Evolutionary conservation across 768 basidiomycete genomes (phyloP).

Genomic region (Lactifluus volemus): DNA sequence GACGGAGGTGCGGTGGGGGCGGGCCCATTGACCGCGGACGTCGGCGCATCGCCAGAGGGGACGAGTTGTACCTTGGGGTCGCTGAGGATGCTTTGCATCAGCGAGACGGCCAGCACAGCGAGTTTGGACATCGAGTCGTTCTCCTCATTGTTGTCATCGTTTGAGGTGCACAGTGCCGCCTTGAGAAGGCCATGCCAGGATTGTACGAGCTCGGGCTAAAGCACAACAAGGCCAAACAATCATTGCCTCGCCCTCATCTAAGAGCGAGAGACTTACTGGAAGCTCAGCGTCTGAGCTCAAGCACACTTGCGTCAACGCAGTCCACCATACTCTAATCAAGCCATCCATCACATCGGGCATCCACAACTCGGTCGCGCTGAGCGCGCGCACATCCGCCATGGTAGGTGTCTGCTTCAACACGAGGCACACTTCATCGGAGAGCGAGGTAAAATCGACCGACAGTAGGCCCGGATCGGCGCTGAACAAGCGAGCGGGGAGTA

Average conservation of each 20-base stretch:
- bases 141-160: conserved; percentile 19
- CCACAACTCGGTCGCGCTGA: conserved; percentile 50
- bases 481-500: too few relatives aligned
- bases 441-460: too few relatives aligned
- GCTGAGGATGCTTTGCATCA: conserved; percentile 13
- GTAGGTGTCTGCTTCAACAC: conserved; percentile 47
- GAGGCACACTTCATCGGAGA: too few relatives aligned
- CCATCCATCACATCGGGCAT: conserved; percentile 44
- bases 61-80: conserved; percentile 15
- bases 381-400: conserved; percentile 44
- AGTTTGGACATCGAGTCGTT: conserved; percentile 26
- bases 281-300: conserved; percentile 36
- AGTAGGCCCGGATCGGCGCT: too few relatives aligned
- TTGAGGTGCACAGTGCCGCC: conserved; percentile 39
- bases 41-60: not conserved
- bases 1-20: too few relatives aligned
- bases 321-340: conserved; percentile 47
- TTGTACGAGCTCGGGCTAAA: conserved; percentile 38
- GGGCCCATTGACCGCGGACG: not conserved
- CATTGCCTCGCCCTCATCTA: too few relatives aligned
- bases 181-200: conserved; percentile 53
- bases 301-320: conserved; percentile 35
- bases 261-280: conserved; percentile 55
- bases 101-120: conserved; percentile 11
- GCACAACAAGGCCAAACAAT: not conserved